Conservation (phyloP, 768 basidiomycete species). For the Boletellus sp. region DNA sequence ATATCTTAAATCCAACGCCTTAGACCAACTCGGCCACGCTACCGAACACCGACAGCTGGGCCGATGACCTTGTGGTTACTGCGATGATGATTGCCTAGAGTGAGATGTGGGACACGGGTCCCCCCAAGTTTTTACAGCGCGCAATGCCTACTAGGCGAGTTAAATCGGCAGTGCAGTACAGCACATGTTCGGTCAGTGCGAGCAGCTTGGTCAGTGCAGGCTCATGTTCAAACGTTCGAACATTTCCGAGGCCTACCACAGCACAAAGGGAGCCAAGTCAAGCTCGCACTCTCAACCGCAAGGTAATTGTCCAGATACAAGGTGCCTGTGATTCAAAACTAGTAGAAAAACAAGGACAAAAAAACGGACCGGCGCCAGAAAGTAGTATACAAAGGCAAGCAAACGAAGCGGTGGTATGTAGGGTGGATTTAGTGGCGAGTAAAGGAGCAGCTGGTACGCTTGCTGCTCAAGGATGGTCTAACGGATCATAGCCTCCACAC, state of each 20-base stretch:
- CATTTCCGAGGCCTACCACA: no score
- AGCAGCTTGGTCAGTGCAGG: no score
- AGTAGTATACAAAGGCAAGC: conserved; percentile 29
- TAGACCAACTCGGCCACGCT: conserved; percentile 89
- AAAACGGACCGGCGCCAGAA: conserved; percentile 10
- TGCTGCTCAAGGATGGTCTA: conserved; percentile 30
- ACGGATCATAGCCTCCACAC: conserved; percentile 19
- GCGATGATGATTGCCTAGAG: not conserved
- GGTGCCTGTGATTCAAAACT: conserved; percentile 17
- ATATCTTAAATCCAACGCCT: conserved; percentile 85
- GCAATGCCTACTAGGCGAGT: not conserved
- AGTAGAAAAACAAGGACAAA: conserved; percentile 3
- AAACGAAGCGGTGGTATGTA: conserved; percentile 26
- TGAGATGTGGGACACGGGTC: no score
- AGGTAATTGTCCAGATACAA: conserved; percentile 19
- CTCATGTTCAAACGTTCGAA: no score
- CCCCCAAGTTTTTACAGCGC: not conserved
- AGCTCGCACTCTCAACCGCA: not conserved
- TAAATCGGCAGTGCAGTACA: no score
- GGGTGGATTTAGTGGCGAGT: conserved; percentile 14
- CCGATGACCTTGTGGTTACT: not conserved
- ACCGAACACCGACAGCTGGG: conserved; percentile 29
- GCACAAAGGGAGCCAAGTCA: no score
- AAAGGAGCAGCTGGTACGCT: conserved; percentile 14
- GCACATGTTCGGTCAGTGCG: no score